Percentiles rank a stretch among this genome's conserved stretches.
Conservation (phyloP, 1,284 basidiomycete species). For the Pseudozyma sp. region DNA sequence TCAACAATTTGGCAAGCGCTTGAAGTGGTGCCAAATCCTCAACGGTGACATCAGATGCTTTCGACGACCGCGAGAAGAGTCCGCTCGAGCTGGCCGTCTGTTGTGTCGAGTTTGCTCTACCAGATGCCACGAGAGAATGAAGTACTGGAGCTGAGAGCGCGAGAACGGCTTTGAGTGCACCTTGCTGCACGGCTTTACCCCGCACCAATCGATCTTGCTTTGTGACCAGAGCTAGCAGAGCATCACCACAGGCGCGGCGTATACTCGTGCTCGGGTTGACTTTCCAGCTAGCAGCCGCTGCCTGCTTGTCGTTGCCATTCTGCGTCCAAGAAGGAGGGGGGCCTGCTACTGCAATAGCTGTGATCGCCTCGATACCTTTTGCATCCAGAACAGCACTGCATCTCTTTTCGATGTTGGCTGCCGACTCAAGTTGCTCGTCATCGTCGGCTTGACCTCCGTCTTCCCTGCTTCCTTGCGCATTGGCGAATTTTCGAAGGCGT, state of each 20-base stretch:
- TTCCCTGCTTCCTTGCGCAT: conserved; percentile 30
- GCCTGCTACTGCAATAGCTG: conserved; percentile 30
- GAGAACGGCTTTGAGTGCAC: conserved; percentile 81
- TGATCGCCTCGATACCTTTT: conserved; percentile 46
- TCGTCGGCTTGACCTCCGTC: conserved; percentile 24
- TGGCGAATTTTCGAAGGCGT: conserved; percentile 53
- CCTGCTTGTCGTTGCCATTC: background rate
- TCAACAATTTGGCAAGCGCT: conserved; percentile 90
- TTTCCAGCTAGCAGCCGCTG: conserved; percentile 7
- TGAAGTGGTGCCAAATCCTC: conserved; percentile 80
- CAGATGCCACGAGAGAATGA: conserved; percentile 4
- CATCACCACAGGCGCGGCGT: conserved; percentile 21
- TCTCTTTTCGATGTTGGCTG: conserved; percentile 24
- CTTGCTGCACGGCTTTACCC: conserved; percentile 82
- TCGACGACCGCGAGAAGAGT: conserved; percentile 13
- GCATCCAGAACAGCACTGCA: conserved; percentile 49
- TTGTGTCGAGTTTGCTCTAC: background rate
- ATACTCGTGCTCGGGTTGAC: conserved; percentile 36
- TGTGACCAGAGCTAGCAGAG: conserved; percentile 44
- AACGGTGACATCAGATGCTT: conserved; percentile 30
- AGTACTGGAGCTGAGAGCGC: conserved; percentile 70
- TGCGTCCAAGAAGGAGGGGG: conserved; percentile 9
- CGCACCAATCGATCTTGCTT: conserved; percentile 78
- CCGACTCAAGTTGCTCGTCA: conserved; percentile 24
- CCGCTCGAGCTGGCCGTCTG: background rate